Evolutionary conservation across 2,329 filamentous ascomycete genomes (phyloP).

Genomic region (Aureobasidium lini): DNA sequence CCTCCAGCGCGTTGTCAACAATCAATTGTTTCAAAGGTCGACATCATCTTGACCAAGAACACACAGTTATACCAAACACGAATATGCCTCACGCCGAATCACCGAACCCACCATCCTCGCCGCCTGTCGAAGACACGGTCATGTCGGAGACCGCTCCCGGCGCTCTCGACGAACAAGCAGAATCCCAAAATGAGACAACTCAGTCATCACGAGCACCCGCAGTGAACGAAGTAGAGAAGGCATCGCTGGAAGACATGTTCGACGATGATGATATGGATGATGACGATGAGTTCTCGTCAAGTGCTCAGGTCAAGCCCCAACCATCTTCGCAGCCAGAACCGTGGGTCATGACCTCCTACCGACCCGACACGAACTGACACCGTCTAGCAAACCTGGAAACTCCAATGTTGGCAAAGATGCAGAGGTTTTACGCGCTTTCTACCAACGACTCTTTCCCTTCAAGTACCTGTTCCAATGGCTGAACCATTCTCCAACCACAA

Average conservation of each 20-base stretch:
- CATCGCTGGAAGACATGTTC: constrained; percentile 53
- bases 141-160: constrained; percentile 26
- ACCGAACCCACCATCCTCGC: constrained; percentile 23
- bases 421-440: constrained; percentile 87
- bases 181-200: constrained; percentile 17
- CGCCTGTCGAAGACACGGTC: constrained; percentile 26
- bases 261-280: constrained; percentile 49
- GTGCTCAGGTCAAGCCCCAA: constrained; percentile 40
- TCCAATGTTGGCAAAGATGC: constrained; percentile 43
- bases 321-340: constrained; percentile 33
- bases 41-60: background rate
- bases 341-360: constrained; percentile 25
- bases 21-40: background rate
- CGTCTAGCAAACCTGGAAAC: constrained; percentile 23
- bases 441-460: constrained; percentile 92
- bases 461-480: constrained; percentile 95
- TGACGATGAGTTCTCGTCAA: constrained; percentile 52
- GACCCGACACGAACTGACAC: constrained; percentile 22
- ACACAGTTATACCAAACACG: background rate
- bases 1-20: background rate
- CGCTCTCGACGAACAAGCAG: constrained; percentile 10
- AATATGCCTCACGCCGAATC: constrained; percentile 42
- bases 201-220: constrained; percentile 16
- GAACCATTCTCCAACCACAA: constrained; percentile 81
- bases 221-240: constrained; percentile 19